Base-by-base conservation (phyloP, 306 rosid species). In the Ormosia emarginata region DNA sequence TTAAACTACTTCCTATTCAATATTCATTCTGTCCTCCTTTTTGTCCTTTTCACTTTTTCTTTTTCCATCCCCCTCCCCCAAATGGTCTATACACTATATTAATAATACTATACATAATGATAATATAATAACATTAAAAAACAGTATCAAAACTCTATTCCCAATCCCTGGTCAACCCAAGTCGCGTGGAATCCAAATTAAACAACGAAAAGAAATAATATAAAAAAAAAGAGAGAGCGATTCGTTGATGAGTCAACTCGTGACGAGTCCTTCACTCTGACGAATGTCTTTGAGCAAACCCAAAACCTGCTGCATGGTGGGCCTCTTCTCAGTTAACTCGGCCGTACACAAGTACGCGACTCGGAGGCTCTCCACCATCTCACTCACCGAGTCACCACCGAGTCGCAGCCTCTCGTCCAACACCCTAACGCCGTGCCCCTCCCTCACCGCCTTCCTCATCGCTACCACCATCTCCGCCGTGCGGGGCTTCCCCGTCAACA, bases 261-360 rank as follows among this genome's bases (percentile, higher is more conserved):
- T 39, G 52, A 30, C 61, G 62, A 82, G 76, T 77, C 78, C 62
- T 13, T 12, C 11, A 81, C 34, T 74, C 11, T 91, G 87, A 71
- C 85, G 87, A 75, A 93, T 84, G 80, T 95, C 94, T 78, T 90
- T 91, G 39, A 95, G 91, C 82, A 93, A 85, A 41, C 99, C 99
- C 74, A 93, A 61, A 8, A 89, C 94, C 43, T 93, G 99, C 18
- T 82, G 91, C 93, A 93, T 91, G 1, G 91, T 85, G 10, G 99
- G 98, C 81, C 99, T 92, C 84, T 95, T 95, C 41, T 59, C 84
- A 8, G 93, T 82, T 10, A 86, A 76, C 83, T 91, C 98, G 12
- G 90, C 85, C 83, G 90, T 95, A 67, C 99, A 95, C 79, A 95
- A 57, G 70, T 90, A 82, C 71, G 92, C 98, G 0, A 95, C 94